These are phyloP conservation scores for Myriosclerotinia scirpicola DNA, from an alignment of 2,329 filamentous ascomycete genomes.

Conservation along the genomic window DNA sequence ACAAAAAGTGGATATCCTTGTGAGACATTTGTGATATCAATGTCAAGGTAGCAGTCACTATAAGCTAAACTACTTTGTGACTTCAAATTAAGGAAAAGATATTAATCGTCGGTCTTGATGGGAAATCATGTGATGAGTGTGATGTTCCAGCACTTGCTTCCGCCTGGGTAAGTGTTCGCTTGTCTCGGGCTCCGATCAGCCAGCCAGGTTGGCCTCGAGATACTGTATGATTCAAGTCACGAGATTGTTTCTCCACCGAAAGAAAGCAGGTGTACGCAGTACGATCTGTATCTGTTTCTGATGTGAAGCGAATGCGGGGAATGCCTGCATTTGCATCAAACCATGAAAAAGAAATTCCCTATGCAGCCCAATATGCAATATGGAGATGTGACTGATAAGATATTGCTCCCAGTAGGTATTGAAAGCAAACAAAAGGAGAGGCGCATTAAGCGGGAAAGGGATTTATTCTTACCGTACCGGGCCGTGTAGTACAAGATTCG, in stretches of 20 bases:
- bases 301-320: neutral
- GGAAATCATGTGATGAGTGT: conserved; percentile 1
- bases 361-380: neutral
- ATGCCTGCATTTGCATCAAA: neutral
- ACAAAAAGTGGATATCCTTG: neutral
- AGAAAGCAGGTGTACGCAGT: too few species aligned
- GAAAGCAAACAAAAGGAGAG: neutral
- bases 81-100: neutral
- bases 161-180: neutral
- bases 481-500: conserved; percentile 11
- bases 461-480: neutral
- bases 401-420: too few species aligned
- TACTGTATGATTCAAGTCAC: neutral
- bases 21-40: conserved; percentile 9
- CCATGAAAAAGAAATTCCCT: neutral
- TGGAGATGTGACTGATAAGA: neutral
- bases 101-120: neutral
- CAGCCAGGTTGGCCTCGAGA: neutral
- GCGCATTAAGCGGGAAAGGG: conserved; percentile 1
- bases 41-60: neutral
- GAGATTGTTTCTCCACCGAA: neutral
- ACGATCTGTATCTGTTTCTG: neutral
- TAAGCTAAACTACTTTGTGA: neutral
- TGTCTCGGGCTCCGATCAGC: neutral
- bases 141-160: conserved; percentile 3